These are phyloP conservation scores for Arthroderma uncinatum DNA, from an alignment of 2,329 filamentous ascomycete species.

Conservation along the genomic window DNA sequence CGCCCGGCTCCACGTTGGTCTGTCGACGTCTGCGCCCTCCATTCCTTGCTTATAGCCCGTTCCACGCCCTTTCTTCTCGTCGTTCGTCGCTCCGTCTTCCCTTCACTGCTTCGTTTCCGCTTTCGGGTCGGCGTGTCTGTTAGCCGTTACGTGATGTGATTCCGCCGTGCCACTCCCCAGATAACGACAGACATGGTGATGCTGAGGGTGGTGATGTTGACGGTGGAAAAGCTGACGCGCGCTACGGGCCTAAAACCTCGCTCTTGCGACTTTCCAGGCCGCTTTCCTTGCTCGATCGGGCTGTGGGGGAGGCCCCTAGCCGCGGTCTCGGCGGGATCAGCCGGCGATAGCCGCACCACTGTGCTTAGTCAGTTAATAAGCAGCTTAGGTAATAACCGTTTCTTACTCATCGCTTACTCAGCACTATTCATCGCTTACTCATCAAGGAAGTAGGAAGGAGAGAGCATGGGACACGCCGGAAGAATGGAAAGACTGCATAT, in stretches of 20 bases:
- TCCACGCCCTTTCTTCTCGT: neutral
- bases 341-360: neutral
- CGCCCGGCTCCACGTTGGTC: conserved; percentile 15
- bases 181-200: conserved; percentile 1
- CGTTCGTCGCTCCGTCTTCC: neutral
- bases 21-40: conserved; percentile 7
- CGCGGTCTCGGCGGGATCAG: neutral
- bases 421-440: neutral
- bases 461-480: neutral
- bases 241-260: neutral
- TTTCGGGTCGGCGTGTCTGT: neutral
- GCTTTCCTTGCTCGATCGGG: conserved; percentile 3
- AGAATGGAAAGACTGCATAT: neutral
- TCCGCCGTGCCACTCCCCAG: neutral
- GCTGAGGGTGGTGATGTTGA: neutral
- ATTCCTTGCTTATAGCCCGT: neutral
- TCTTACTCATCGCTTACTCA: neutral
- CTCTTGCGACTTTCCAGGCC: neutral
- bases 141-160: neutral
- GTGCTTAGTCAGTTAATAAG: neutral
- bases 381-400: neutral
- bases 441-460: neutral
- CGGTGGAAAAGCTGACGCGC: neutral
- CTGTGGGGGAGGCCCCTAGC: neutral
- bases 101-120: neutral